Percentiles rank a stretch among this genome's conserved stretches.
These are phyloP conservation scores for Daedaleopsis sinensis DNA, from an alignment of 768 basidiomycete species.

Conservation along the genomic window DNA sequence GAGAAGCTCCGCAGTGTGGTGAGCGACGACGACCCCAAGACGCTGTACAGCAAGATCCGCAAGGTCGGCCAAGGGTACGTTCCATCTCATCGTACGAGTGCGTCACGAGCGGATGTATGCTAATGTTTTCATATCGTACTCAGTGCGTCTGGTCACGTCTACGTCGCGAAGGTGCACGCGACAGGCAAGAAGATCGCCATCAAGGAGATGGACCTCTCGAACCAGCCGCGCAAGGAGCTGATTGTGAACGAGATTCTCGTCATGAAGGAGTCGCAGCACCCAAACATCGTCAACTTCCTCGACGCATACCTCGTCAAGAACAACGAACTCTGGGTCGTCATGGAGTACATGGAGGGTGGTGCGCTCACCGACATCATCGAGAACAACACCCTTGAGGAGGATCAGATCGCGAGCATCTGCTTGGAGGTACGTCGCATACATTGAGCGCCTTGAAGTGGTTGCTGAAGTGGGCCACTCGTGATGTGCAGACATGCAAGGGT, in stretches of 20 bases:
- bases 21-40: conserved; percentile 82
- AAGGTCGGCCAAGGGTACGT: conserved; percentile 98
- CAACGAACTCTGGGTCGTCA: conserved; percentile 94
- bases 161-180: conserved; percentile 89
- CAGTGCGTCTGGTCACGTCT: conserved; percentile 97
- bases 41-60: conserved; percentile 93
- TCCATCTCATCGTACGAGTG: neutral
- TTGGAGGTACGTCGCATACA: conserved; percentile 66
- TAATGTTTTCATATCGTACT: neutral
- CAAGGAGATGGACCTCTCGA: conserved; percentile 97
- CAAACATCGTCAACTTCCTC: conserved; percentile 95
- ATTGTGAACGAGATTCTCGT: conserved; percentile 98
- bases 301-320: conserved; percentile 88
- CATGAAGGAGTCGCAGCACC: conserved; percentile 98
- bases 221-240: conserved; percentile 95
- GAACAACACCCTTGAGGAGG: conserved; percentile 93
- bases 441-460: neutral
- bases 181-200: conserved; percentile 92
- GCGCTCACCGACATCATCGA: conserved; percentile 98
- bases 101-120: neutral
- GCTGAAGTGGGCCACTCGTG: neutral
- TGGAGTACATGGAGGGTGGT: conserved; percentile 99
- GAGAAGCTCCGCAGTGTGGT: conserved; percentile 93
- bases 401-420: conserved; percentile 91
- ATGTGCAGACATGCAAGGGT: conserved; percentile 86